Conservation (phyloP, 1,284 basidiomycete species). For the Gomphus bonarii region DNA sequence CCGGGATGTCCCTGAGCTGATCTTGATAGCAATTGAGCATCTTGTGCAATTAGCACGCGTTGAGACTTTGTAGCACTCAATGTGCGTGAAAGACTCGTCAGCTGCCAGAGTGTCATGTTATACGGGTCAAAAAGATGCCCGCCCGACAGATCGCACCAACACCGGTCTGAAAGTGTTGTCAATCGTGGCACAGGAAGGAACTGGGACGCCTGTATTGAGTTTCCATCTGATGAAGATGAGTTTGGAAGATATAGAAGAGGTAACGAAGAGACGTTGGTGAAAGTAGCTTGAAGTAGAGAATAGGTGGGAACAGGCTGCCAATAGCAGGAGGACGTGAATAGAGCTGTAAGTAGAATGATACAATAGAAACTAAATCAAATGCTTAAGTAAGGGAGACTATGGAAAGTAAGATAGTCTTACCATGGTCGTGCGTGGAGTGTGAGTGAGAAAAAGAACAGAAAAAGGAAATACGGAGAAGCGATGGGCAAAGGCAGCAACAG, state of each 20-base stretch:
- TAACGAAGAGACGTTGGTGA: slow-evolving; percentile 56
- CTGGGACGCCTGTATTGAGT: slow-evolving; percentile 18
- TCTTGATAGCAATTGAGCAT: slow-evolving; percentile 30
- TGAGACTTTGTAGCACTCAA: slow-evolving; percentile 21
- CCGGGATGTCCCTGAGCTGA: slow-evolving; percentile 18
- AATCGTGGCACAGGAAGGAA: slow-evolving; percentile 28
- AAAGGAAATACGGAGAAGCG: slow-evolving; percentile 63
- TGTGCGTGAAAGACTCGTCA: slow-evolving; percentile 27
- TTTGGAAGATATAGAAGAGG: slow-evolving; percentile 42
- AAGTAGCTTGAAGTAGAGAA: slow-evolving; percentile 52
- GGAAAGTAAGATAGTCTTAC: slow-evolving; percentile 28
- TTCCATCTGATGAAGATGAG: slow-evolving; percentile 25
- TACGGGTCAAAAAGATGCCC: slow-evolving; percentile 54
- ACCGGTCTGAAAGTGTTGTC: slow-evolving; percentile 58
- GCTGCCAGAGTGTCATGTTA: slow-evolving; percentile 64
- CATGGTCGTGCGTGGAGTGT: slow-evolving; percentile 72
- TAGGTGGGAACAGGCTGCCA: slow-evolving; percentile 69
- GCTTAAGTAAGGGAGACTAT: slow-evolving; percentile 12
- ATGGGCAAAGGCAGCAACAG: slow-evolving; percentile 68
- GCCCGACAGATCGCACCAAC: slow-evolving; percentile 65
- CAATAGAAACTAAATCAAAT: slow-evolving; percentile 58
- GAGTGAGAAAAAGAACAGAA: slow-evolving; percentile 62
- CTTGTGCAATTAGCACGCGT: slow-evolving; percentile 32
- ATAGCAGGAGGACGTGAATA: slow-evolving; percentile 76
- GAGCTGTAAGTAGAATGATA: slow-evolving; percentile 62